Evolutionary conservation across 2,329 filamentous ascomycete species (phyloP), one percentile per base, ranked within the genome.

Genomic region (Fusarium pseudocircinatum): DNA sequence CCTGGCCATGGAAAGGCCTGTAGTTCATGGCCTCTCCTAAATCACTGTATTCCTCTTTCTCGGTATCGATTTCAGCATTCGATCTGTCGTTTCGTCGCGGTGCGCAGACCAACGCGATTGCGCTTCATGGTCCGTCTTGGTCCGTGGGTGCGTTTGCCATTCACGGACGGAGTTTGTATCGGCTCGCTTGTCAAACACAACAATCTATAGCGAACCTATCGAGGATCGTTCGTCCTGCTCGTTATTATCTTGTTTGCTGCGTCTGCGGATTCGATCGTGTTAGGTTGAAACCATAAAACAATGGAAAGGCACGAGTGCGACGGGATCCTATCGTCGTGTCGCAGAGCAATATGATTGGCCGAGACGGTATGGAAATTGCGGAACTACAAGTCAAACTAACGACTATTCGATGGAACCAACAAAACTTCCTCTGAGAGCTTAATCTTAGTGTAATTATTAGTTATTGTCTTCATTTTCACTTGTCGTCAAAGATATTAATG

Each of bases 11-110:
- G 47, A 76, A 82, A 62, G 77, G 76, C 69, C 77, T 76, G 77
- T 80, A 82, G 75, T 78, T 83, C 81, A 85, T 83, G 73, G 75
- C 81, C 64, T 71, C 60, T 66, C 69, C 50, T 26, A 36, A 47
- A 58, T 49, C 34, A 42, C 26, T 32, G 46, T 47, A 26, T 37
- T 34, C 20, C 22, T 28, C 20, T 59, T 28, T 57, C 40, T 43
- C 40, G 61, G 43, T 58, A 46, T 50, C n/a, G 59, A 40, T 54
- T 64, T 77, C 70, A 75, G 72, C 64, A 73, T 71, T 65, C 75
- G 67, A 70, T 57, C 53, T 70, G 54, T 67, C 54, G 67, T 43
- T 61, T 78, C 62, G 76, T 78, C 76, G 75, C 70, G 75, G 74
- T 74, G 77, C 76, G 74, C 74, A 77, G 73, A 75, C 71, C 72